These are phyloP conservation scores for Neurospora sp. DNA, from an alignment of 495 filamentous ascomycete species.

Conservation along the genomic window DNA sequence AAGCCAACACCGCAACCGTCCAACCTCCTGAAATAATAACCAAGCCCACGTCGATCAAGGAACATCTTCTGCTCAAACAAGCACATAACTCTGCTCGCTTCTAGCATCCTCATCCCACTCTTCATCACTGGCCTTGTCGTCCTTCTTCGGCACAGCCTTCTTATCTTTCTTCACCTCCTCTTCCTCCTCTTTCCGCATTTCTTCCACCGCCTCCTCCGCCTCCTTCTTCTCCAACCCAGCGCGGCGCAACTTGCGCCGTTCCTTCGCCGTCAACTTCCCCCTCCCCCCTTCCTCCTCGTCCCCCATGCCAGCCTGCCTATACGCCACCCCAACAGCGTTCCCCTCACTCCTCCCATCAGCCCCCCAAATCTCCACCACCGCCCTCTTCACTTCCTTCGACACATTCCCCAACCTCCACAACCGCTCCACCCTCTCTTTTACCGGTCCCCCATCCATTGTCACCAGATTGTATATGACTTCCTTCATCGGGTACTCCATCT, in stretches of 20 bases:
- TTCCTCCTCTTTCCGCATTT: background rate
- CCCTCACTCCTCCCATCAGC: constrained; percentile 25
- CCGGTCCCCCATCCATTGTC: constrained; percentile 4
- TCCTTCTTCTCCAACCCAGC: no score
- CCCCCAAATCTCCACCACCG: constrained; percentile 34
- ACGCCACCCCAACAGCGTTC: background rate
- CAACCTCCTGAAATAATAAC: background rate
- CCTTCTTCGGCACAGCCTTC: background rate
- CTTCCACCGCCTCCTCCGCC: no score
- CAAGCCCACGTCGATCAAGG: no score
- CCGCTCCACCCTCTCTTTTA: constrained; percentile 20
- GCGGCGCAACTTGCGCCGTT: no score
- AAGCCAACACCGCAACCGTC: background rate
- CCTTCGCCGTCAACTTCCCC: no score
- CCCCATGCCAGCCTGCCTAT: no score
- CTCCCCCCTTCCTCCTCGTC: no score
- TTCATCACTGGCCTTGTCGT: background rate
- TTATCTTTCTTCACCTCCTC: background rate
- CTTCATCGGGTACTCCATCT: constrained; percentile 34
- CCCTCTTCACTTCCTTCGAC: constrained; percentile 24
- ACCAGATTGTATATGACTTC: constrained; percentile 30
- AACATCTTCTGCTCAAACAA: background rate
- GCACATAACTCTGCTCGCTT: background rate
- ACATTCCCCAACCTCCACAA: constrained; percentile 22
- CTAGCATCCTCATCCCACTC: constrained; percentile 10